Evolutionary conservation across 106 monocot genomes (phyloP).

Genomic region (Triglochin maritima): DNA sequence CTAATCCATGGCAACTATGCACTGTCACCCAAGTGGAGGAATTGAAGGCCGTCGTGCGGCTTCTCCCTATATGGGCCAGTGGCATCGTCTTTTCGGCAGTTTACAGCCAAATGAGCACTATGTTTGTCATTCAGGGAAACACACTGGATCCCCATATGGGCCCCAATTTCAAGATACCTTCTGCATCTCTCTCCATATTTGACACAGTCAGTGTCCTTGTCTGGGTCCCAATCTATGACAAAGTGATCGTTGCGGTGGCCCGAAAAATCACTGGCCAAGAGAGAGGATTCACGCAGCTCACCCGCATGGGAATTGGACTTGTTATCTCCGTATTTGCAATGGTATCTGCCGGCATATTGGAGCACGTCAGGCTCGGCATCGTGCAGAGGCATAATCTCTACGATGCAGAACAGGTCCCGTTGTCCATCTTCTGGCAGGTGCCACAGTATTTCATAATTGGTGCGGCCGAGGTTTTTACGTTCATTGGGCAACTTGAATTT

Average conservation of each 20-base stretch:
- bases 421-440: constrained; percentile 64
- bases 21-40: constrained; percentile 82
- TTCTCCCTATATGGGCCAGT: constrained; percentile 65
- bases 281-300: constrained; percentile 66
- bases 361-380: constrained; percentile 38
- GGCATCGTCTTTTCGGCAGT: constrained; percentile 71
- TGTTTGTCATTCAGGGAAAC: constrained; percentile 77
- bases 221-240: constrained; percentile 73
- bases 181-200: constrained; percentile 72
- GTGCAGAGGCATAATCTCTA: constrained; percentile 35
- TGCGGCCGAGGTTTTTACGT: constrained; percentile 53
- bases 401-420: constrained; percentile 28
- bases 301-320: constrained; percentile 77
- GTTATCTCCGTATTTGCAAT: constrained; percentile 65
- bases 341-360: constrained; percentile 52
- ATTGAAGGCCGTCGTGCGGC: constrained; percentile 40
- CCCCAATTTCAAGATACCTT: constrained; percentile 51
- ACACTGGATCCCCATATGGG: constrained; percentile 61
- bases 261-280: constrained; percentile 43
- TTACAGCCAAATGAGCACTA: constrained; percentile 73
- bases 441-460: constrained; percentile 67
- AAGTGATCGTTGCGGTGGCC: constrained; percentile 43
- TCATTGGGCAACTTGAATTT: constrained; percentile 57
- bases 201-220: constrained; percentile 67
- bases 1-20: constrained; percentile 49